Evolutionary conservation across 331 rosid species (phyloP), one percentile per base, ranked within the genome.

Genomic region (Rosa hybrid): DNA sequence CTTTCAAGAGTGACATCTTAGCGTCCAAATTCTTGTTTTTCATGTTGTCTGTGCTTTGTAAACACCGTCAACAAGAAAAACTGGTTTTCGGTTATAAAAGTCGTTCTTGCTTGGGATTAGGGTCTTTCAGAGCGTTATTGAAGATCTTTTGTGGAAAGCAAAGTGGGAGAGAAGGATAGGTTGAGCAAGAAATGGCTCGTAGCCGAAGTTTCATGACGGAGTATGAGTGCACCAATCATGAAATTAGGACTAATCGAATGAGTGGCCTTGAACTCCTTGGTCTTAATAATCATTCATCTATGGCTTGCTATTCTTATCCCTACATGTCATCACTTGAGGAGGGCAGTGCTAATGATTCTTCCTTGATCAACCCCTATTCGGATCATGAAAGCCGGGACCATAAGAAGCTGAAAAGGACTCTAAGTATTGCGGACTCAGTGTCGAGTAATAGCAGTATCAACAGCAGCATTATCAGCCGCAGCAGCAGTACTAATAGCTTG

Each of bases 51-150:
- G 1, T 18, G 2, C 74, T 8, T 77, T 49, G 80, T 7, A 2
- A 11, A 4, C 14, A 3, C 27, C 51, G 38, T 49, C 72, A 3
- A 62, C 72, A 63, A 46, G 72, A 27, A 53, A 75, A 12, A 74
- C 78, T 74, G 13, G 41, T 11, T 9, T 27, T 25, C 0, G 23
- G 1, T 49, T 85, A 25, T 83, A 83, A 67, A 87, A 71, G 78
- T 46, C 25, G 16, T 20, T 17, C 12, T 62, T 20, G 77, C 12
- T 20, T 60, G 56, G 77, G 51, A n/a, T 34, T 53, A 5, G 7
- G 54, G 65, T 77, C 67, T 45, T 86, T 86, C 88, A 90, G 80
- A 30, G 90, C 83, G 67, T 81, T 81, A 71, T 80, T 84, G 91
- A 86, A 89, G 4, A 87, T 83, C 83, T 54, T 77, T 78, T 64